Conservation (phyloP, 768 basidiomycete species). For the Trametes maxima region DNA sequence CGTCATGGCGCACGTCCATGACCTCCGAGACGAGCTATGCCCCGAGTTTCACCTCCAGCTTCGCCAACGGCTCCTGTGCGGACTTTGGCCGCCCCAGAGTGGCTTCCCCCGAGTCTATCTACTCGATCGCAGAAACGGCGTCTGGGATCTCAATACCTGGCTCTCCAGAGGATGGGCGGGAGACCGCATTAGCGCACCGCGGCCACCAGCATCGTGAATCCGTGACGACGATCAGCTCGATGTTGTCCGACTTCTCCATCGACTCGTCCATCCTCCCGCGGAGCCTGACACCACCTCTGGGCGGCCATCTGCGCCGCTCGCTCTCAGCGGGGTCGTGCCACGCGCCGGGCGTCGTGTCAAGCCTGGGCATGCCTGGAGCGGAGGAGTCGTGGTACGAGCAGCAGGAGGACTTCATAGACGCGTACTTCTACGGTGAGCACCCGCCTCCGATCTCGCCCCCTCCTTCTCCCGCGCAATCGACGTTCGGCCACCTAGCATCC, state of each 20-base stretch:
- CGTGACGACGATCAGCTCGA: slow-evolving; percentile 33
- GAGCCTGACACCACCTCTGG: slow-evolving; percentile 21
- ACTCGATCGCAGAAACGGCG: slow-evolving; percentile 6
- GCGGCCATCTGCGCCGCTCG: slow-evolving; percentile 24
- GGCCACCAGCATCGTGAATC: slow-evolving; percentile 25
- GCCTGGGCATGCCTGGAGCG: slow-evolving; percentile 10
- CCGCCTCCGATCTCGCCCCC: neutral
- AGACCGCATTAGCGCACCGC: slow-evolving; percentile 10
- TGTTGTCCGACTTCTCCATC: slow-evolving; percentile 33
- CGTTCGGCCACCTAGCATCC: neutral
- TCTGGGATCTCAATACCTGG: neutral
- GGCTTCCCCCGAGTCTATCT: slow-evolving; percentile 10
- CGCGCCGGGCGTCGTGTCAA: neutral
- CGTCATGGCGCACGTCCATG: slow-evolving; percentile 31
- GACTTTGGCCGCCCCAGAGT: slow-evolving; percentile 21
- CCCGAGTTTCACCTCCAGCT: slow-evolving; percentile 17
- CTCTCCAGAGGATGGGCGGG: slow-evolving; percentile 2
- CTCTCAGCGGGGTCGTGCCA: slow-evolving; percentile 25
- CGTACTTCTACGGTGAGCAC: slow-evolving; percentile 43
- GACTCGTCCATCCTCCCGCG: slow-evolving; percentile 32
- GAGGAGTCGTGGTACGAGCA: slow-evolving; percentile 33
- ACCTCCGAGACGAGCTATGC: slow-evolving; percentile 18
- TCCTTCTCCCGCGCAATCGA: neutral
- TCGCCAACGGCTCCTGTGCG: slow-evolving; percentile 19
- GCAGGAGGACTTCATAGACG: slow-evolving; percentile 41